These are phyloP conservation scores for Ceratobasidium sp. DNA, from an alignment of 1,284 basidiomycete species.

Conservation along the genomic window DNA sequence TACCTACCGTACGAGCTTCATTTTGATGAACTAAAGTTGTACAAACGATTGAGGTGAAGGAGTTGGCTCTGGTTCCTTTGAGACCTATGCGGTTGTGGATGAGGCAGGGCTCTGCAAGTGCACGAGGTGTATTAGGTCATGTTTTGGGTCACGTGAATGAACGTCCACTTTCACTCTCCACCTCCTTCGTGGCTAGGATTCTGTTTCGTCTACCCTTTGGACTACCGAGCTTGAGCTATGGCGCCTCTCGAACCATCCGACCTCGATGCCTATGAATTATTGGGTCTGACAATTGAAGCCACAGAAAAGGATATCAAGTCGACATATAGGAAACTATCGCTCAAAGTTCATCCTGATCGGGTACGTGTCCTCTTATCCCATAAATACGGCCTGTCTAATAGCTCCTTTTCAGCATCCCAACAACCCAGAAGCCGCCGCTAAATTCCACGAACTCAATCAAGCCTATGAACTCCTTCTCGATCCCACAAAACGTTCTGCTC, in stretches of 20 bases:
- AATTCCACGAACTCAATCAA: constrained; percentile 90
- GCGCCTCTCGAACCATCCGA: constrained; percentile 58
- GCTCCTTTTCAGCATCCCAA: constrained; percentile 73
- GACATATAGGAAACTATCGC: constrained; percentile 84
- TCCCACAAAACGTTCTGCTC: constrained; percentile 82
- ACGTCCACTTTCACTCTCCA: not conserved
- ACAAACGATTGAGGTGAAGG: constrained; percentile 45
- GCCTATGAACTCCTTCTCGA: constrained; percentile 90
- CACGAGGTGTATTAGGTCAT: constrained; percentile 36
- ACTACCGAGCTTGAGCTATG: constrained; percentile 46
- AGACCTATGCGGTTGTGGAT: constrained; percentile 10
- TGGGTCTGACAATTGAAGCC: constrained; percentile 76
- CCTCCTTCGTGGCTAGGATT: constrained; percentile 4
- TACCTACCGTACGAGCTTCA: constrained; percentile 69
- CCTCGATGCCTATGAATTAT: constrained; percentile 80
- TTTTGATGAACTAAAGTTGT: constrained; percentile 51
- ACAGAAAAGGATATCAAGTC: constrained; percentile 87
- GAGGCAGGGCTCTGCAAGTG: not conserved
- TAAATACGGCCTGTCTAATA: constrained; percentile 22
- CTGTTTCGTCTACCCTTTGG: not conserved
- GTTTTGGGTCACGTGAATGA: constrained; percentile 15
- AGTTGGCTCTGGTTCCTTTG: constrained; percentile 39
- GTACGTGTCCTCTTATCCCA: constrained; percentile 63
- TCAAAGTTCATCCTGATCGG: constrained; percentile 91
- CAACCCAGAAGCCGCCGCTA: constrained; percentile 82